Conservation (phyloP, 177 flowering plant genomes). For the Vitis hybrid region DNA sequence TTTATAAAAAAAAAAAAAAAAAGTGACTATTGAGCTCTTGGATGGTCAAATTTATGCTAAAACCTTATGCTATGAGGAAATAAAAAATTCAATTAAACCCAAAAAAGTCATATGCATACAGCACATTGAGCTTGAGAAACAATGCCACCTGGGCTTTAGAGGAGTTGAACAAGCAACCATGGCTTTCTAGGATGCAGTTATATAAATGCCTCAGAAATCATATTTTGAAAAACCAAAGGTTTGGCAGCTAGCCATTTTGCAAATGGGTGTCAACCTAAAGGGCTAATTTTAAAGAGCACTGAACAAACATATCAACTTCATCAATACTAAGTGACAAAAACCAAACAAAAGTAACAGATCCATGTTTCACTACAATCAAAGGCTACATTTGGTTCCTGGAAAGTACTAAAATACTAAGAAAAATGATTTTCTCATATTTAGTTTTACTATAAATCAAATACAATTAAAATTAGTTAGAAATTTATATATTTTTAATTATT, state of each 20-base stretch:
- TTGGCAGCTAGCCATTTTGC: not conserved
- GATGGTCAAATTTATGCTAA: not conserved
- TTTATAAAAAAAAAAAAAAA: not conserved
- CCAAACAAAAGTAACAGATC: too few species aligned
- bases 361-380: too few species aligned
- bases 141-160: not conserved
- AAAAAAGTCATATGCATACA: not conserved
- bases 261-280: not conserved
- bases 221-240: not conserved
- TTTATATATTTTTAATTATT: too few species aligned
- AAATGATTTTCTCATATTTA: too few species aligned
- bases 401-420: too few species aligned
- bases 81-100: not conserved
- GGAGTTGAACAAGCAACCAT: not conserved
- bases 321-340: too few species aligned
- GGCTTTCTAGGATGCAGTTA: not conserved
- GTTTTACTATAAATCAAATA: too few species aligned
- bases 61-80: not conserved
- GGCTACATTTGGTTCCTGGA: too few species aligned
- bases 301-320: too few species aligned
- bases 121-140: not conserved
- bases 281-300: not conserved
- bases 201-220: not conserved
- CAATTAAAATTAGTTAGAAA: too few species aligned
- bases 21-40: not conserved